Evolutionary conservation across 1,284 basidiomycete species (phyloP), one percentile per base, ranked within the genome.

Genomic region (Volvariella volvacea): DNA sequence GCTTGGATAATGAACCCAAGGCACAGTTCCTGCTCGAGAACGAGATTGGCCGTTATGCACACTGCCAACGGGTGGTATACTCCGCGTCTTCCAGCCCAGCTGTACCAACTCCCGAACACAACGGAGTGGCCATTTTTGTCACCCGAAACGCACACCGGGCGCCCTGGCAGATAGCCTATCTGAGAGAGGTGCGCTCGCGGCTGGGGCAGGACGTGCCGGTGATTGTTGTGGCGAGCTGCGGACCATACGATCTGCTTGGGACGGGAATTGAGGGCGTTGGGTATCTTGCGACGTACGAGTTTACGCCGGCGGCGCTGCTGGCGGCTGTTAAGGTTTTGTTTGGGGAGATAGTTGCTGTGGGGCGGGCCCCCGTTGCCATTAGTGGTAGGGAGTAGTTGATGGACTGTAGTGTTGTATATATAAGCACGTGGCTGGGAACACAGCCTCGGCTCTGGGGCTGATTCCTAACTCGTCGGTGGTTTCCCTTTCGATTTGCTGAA

Each of bases 221-320:
- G 21, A 64, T 79, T 1, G 59, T 81, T 6, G 50, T 84, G 0
- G 70, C 76, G 22, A 80, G 74, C 31, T 80, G 80, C 52, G 74
- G 68, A 15, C 81, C 81, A 25, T 83, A 83, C 52, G 81, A 83
- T 48, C 43, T 78, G 6, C 55, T 58, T 34, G 62, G 60, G 10
- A 53, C 52, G 2, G 55, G 51, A 1, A 49, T 56, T 50, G 52
- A 47, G 12, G 54, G 43, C 45, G 61, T 49, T 51, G 64, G 47
- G 47, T 80, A 51, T 44, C 36, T 70, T 2, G 71, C 67, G 10
- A 75, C 73, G 32, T 81, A 78, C 54, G 80, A 84, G 57, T 77
- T 74, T 50, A 83, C 79, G 1, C 52, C 59, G 1, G 58, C 64
- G 0, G 80, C 72, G 7, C 55, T 83, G 49, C 67, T 67, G 34